Evolutionary conservation across 257 asterid genomes (phyloP).

Genomic region (Solanum virginianum): DNA sequence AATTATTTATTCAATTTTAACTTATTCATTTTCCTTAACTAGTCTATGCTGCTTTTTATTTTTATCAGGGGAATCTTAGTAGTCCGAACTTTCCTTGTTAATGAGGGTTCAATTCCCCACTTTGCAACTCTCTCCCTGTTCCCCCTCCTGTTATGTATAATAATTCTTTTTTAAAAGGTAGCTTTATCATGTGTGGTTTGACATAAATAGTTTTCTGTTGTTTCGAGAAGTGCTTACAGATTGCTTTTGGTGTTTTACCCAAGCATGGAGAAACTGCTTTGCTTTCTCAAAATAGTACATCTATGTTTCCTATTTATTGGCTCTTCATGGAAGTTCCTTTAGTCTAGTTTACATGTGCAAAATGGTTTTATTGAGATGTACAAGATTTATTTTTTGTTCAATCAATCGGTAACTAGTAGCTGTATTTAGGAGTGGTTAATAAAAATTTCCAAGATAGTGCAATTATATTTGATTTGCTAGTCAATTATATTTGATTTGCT

Average conservation of each 20-base stretch:
- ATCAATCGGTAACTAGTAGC: neutral
- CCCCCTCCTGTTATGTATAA: neutral
- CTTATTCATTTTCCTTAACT: neutral
- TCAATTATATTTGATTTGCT: neutral
- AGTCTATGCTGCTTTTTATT: neutral
- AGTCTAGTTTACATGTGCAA: neutral
- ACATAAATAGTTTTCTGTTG: neutral
- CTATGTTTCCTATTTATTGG: neutral
- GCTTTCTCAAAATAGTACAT: neutral
- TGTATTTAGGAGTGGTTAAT: neutral
- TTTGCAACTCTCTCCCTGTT: neutral
- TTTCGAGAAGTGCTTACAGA: neutral
- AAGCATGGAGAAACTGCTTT: neutral
- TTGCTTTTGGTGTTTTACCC: neutral
- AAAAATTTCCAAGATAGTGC: neutral
- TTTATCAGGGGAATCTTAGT: neutral
- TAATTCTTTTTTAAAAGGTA: neutral
- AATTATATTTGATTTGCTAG: neutral
- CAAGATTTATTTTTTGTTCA: neutral
- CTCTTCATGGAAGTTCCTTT: neutral
- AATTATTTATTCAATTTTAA: no score
- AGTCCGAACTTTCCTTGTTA: neutral
- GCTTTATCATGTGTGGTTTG: neutral
- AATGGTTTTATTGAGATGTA: neutral
- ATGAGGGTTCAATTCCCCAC: neutral